Base-by-base conservation (phyloP, 176 grass and related monocot species). In the Eleusine indica region DNA sequence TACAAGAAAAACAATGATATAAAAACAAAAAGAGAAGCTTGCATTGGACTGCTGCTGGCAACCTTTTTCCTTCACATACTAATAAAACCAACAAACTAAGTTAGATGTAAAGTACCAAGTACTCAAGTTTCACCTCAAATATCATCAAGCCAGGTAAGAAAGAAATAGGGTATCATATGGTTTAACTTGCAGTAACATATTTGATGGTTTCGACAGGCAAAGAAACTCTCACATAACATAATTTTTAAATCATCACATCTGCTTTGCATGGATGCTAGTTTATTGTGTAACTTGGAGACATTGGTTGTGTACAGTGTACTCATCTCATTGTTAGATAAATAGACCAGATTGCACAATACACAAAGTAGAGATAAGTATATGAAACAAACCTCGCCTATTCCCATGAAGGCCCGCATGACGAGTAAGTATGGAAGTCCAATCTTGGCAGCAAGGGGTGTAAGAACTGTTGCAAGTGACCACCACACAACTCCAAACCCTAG, bases 391-490 rank as follows among this genome's bases (percentile, higher is more conserved):
- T 98, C 96, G 70, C 96, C 96, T 80, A 95, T 93, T 48, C 96
- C 96, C 96, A 98, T 98, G 83, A 98, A 95, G 91, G 96, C 96
- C 70, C 96, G 93, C 85, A 90, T 75, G 56, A 88, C 60, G 7
- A 98, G 90, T 43, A 98, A 82, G 88, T 40, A 98, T 7, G 96
- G 96, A 75, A 98, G 91, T 41, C 96, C 92, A 73, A 95, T 22
- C 88, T 90, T 98, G 61, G 93, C 96, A 86, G 96, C 96, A 67
- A 98, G 3, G 70, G 96, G 96, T 68, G 96, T 98, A 64, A 98
- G 83, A 76, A 98, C 52, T 39, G 96, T 98, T 29, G 96, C 93
- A 70, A 98, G 76, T 62, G 96, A 98, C 96, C 96, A 98, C 96
- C 96, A 98, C 67, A 98, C 69, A 62, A 98, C 96, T 68, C 96